phyloP scores from a whole-genome alignment of 2,329 filamentous ascomycete species.

The Shiraia sp. region DNA sequence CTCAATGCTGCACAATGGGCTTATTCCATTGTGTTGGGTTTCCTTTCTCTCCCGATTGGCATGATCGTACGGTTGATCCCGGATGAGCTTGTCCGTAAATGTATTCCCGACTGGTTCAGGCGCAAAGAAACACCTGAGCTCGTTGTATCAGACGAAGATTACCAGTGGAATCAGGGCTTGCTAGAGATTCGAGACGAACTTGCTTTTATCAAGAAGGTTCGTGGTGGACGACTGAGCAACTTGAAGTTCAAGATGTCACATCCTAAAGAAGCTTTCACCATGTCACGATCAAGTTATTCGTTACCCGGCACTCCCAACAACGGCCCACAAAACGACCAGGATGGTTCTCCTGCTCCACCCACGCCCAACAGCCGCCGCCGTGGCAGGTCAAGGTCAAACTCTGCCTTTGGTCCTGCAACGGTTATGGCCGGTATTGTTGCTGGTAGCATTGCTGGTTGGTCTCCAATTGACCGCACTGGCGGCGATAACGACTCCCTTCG shows the following conservation, averaged over 20 bases:
- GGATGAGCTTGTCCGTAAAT: constrained; percentile 62
- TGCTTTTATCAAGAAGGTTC: constrained; percentile 76
- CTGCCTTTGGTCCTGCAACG: constrained; percentile 72
- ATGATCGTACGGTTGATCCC: constrained; percentile 81
- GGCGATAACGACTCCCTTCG: constrained; percentile 48
- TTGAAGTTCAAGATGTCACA: constrained; percentile 78
- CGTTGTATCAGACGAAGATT: constrained; percentile 51
- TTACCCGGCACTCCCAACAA: constrained; percentile 66
- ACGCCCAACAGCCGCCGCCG: constrained; percentile 61
- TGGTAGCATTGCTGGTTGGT: constrained; percentile 77
- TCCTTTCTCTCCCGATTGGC: constrained; percentile 83
- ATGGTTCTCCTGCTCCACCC: constrained; percentile 51
- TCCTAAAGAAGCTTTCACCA: constrained; percentile 71
- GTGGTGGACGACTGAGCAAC: constrained; percentile 80
- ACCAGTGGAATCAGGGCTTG: constrained; percentile 70
- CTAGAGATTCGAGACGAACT: constrained; percentile 79
- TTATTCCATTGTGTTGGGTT: constrained; percentile 80
- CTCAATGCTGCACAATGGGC: constrained; percentile 82
- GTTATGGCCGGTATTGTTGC: constrained; percentile 86
- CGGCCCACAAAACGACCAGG: constrained; percentile 43
- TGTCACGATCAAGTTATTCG: constrained; percentile 64
- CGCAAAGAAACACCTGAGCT: constrained; percentile 48
- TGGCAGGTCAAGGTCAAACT: constrained; percentile 70
- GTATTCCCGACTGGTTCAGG: constrained; percentile 49
- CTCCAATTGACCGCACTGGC: constrained; percentile 63